Percentiles rank a stretch among this genome's conserved stretches.
Conservation (phyloP, 2,329 filamentous ascomycete genomes). For the Zasmidium angulare region DNA sequence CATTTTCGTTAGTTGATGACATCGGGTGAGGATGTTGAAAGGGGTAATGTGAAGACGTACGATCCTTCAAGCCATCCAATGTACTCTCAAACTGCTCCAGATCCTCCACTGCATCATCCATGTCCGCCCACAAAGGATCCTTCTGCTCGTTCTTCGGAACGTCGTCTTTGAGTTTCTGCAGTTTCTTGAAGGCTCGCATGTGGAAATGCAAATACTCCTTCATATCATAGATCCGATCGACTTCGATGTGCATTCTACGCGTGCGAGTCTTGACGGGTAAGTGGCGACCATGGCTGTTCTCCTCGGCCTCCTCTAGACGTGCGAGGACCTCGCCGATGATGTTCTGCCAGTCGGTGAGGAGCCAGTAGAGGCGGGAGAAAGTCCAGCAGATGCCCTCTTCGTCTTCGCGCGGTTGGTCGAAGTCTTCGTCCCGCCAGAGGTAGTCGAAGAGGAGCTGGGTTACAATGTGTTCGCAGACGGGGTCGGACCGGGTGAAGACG, state of each 20-base stretch:
- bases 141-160: slow-evolving; percentile 31
- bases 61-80: slow-evolving; percentile 37
- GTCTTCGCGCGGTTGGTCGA: slow-evolving; percentile 32
- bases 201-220: slow-evolving; percentile 39
- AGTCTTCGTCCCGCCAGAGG: slow-evolving; percentile 34
- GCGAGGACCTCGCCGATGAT: slow-evolving; percentile 36
- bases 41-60: slow-evolving; percentile 14
- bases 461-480: slow-evolving; percentile 35
- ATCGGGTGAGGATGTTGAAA: not conserved
- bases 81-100: slow-evolving; percentile 37
- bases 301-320: slow-evolving; percentile 37
- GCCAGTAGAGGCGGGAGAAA: slow-evolving; percentile 35
- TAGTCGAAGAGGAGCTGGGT: slow-evolving; percentile 34
- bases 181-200: slow-evolving; percentile 34
- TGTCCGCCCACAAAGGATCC: slow-evolving; percentile 37
- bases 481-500: slow-evolving; percentile 35
- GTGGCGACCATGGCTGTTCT: slow-evolving; percentile 35
- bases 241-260: slow-evolving; percentile 33
- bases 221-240: slow-evolving; percentile 38
- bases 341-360: slow-evolving; percentile 40
- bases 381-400: slow-evolving; percentile 40
- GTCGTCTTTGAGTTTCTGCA: slow-evolving; percentile 35
- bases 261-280: slow-evolving; percentile 36
- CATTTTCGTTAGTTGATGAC: not conserved
- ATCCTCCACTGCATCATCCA: slow-evolving; percentile 38